A percentile compares a stretch with the other conserved stretches of the same genome.
Conservation (phyloP, 164 flowering plant species). For the Nymphaea colorata region DNA sequence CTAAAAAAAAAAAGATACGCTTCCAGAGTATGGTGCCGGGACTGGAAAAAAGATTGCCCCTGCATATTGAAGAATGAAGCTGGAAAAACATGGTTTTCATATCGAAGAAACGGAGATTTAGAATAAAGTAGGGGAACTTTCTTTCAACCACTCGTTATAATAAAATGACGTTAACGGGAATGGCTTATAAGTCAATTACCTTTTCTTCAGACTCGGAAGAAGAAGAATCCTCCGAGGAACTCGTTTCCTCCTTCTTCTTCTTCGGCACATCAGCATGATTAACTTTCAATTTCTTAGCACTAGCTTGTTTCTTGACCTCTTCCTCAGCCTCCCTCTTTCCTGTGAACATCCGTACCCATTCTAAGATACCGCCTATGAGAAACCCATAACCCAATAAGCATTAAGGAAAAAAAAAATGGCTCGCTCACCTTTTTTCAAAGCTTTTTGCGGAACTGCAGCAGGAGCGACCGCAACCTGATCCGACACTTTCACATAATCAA, state of each 20-base stretch:
- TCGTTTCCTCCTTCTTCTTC: constrained; percentile 26
- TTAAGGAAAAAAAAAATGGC: background rate
- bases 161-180: too few species aligned
- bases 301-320: constrained; percentile 24
- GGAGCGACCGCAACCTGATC: constrained; percentile 10
- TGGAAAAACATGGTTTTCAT: too few species aligned
- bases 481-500: background rate
- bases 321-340: constrained; percentile 55
- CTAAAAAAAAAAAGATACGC: too few species aligned
- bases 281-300: constrained; percentile 48
- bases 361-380: background rate
- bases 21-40: too few species aligned
- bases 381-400: background rate
- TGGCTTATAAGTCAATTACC: background rate
- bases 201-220: constrained; percentile 34
- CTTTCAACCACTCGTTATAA: too few species aligned
- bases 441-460: constrained; percentile 5
- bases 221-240: constrained; percentile 32
- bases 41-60: too few species aligned
- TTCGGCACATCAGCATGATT: background rate
- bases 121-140: too few species aligned
- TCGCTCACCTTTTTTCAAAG: constrained; percentile 6
- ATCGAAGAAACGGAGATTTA: too few species aligned
- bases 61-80: too few species aligned
- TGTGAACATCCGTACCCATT: background rate